A percentile compares a stretch with the other conserved stretches of the same genome.
Evolutionary conservation across 1,284 basidiomycete species (phyloP).

Genomic region (Boletus sp.): DNA sequence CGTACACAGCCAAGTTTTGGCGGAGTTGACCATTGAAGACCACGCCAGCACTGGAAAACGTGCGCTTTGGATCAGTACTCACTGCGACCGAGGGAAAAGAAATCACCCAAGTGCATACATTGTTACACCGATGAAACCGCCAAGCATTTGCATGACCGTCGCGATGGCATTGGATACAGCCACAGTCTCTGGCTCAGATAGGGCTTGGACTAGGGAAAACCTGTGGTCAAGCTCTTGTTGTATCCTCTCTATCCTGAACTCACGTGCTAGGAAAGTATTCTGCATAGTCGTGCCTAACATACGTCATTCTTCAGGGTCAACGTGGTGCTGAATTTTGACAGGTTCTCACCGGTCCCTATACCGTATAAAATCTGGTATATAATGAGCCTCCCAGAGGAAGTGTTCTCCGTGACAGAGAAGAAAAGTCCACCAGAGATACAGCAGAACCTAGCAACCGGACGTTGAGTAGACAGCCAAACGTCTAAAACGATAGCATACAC

Average conservation of each 20-base stretch:
- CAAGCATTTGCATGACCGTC: conserved; percentile 19
- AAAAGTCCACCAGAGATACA: conserved; percentile 13
- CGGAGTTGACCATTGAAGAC: conserved; percentile 12
- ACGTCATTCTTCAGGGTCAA: not conserved
- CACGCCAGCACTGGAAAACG: conserved; percentile 6
- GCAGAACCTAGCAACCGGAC: conserved; percentile 4
- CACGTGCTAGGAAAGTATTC: conserved; percentile 15
- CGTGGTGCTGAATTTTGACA: not conserved
- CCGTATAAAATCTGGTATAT: conserved; percentile 16
- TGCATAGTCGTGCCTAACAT: conserved; percentile 12
- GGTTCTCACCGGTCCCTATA: conserved; percentile 11
- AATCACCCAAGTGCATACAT: conserved; percentile 2
- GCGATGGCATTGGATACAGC: conserved; percentile 12
- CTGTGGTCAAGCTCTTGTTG: not conserved
- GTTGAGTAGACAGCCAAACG: not conserved
- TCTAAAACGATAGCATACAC: conserved; percentile 1
- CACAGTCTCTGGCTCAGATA: conserved; percentile 6
- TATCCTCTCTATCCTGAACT: not conserved
- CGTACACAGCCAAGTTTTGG: conserved; percentile 11
- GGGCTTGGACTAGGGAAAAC: conserved; percentile 12
- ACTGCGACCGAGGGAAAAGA: not conserved
- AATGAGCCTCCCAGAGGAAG: conserved; percentile 7
- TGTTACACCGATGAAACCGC: conserved; percentile 15
- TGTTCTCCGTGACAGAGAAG: conserved; percentile 10
- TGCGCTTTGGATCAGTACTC: not conserved